phyloP scores from a whole-genome alignment of 805 yeast genomes.

The Suhomyces faveliae region DNA sequence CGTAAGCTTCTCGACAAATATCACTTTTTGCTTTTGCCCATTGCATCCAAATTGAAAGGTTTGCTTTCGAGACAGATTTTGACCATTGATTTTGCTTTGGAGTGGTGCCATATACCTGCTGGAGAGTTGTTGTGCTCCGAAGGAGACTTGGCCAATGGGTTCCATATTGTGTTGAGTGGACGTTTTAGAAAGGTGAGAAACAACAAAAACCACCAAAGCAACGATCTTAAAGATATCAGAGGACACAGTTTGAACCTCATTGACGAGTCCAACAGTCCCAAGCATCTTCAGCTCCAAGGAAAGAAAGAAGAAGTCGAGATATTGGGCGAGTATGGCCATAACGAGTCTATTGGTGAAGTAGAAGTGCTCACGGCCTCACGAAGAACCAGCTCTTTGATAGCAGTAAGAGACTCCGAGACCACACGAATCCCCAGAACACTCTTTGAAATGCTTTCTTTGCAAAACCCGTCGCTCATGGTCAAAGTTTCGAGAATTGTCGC shows the following conservation, averaged over 20 bases:
- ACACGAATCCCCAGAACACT: slow-evolving; percentile 90
- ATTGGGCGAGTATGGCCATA: slow-evolving; percentile 85
- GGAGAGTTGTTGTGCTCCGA: slow-evolving; percentile 78
- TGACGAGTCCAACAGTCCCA: slow-evolving; percentile 17
- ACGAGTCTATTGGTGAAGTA: slow-evolving; percentile 91
- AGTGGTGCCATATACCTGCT: slow-evolving; percentile 91
- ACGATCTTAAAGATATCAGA: slow-evolving; percentile 8
- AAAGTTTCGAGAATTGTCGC: slow-evolving; percentile 89
- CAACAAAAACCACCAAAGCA: slow-evolving; percentile 1
- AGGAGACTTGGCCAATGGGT: slow-evolving; percentile 86
- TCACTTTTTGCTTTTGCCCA: slow-evolving; percentile 70
- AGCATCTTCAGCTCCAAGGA: neutral
- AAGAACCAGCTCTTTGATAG: slow-evolving; percentile 68
- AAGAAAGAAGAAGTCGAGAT: slow-evolving; percentile 25
- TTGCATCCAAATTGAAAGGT: slow-evolving; percentile 71
- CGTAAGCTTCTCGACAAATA: slow-evolving; percentile 70
- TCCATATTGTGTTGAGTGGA: slow-evolving; percentile 86
- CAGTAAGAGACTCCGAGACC: slow-evolving; percentile 90
- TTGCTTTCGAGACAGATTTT: slow-evolving; percentile 65
- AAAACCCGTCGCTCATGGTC: slow-evolving; percentile 87
- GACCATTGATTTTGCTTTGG: slow-evolving; percentile 85
- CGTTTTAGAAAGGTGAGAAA: slow-evolving; percentile 64
- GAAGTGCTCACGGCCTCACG: slow-evolving; percentile 84
- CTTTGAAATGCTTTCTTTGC: slow-evolving; percentile 79
- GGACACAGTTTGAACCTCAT: slow-evolving; percentile 16